Percentiles rank a stretch among this genome's conserved stretches.
These are phyloP conservation scores for Vigna nakashimae DNA, from an alignment of 306 rosid species.

Conservation along the genomic window DNA sequence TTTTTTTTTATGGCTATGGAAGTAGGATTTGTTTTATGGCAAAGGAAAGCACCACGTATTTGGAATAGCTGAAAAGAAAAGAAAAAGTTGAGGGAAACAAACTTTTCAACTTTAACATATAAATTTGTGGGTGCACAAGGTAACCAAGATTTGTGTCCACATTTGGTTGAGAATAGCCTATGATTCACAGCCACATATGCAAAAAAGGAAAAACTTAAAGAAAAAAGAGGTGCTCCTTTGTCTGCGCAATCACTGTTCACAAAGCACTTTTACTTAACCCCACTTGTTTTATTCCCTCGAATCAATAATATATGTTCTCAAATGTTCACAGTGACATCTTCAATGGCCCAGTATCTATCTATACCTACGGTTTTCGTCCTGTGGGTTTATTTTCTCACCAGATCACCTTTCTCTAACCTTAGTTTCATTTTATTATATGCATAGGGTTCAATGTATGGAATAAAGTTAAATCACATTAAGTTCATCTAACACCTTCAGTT, in stretches of 20 bases:
- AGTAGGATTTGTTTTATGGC: conserved; percentile 40
- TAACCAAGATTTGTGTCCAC: conserved; percentile 46
- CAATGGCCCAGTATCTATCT: conserved; percentile 25
- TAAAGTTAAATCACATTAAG: background rate
- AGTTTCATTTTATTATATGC: background rate
- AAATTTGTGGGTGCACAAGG: conserved; percentile 25
- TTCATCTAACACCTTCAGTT: conserved; percentile 30
- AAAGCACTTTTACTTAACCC: conserved; percentile 43
- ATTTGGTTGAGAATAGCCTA: conserved; percentile 46
- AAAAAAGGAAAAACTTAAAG: background rate
- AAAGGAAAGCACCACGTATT: conserved; percentile 52
- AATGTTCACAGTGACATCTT: conserved; percentile 2
- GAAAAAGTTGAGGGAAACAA: conserved; percentile 33
- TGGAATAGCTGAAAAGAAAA: conserved; percentile 30
- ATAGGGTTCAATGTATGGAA: background rate
- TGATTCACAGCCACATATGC: conserved; percentile 40
- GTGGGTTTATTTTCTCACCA: conserved; percentile 18
- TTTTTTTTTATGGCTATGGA: conserved; percentile 32
- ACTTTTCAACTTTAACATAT: conserved; percentile 50
- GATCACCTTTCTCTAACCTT: conserved; percentile 18
- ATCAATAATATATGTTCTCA: conserved; percentile 30
- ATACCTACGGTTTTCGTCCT: conserved; percentile 30
- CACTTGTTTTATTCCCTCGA: conserved; percentile 41
- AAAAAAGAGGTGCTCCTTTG: conserved; percentile 26
- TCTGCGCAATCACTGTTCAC: conserved; percentile 44